Evolutionary conservation across 2,329 filamentous ascomycete genomes (phyloP).

Genomic region (Fusarium subglutinans): DNA sequence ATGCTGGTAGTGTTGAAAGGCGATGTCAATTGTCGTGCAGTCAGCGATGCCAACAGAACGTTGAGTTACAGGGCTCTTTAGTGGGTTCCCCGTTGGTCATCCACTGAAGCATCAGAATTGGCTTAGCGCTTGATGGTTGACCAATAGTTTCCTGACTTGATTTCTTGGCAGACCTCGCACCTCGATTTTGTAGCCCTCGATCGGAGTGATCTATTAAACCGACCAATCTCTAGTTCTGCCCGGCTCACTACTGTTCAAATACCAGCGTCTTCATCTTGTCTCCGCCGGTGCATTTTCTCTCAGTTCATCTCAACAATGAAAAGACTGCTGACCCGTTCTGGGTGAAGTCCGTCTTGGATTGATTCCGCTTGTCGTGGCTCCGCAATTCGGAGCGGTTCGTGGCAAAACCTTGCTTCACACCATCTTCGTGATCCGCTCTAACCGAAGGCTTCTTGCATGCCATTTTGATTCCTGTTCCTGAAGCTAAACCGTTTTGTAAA

Average conservation of each 20-base stretch:
- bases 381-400: not conserved
- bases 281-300: accelerated
- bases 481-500: not conserved
- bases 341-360: too few species aligned
- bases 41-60: not conserved
- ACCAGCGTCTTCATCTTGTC: accelerated
- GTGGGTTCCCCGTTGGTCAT: accelerated
- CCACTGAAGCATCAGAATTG: not conserved
- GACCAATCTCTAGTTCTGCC: not conserved
- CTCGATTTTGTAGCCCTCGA: not conserved
- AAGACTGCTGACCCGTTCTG: too few species aligned
- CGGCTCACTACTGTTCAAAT: accelerated
- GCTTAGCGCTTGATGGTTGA: not conserved
- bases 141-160: not conserved
- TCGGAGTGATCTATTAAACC: not conserved
- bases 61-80: not conserved
- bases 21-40: not conserved
- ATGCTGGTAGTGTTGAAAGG: not conserved
- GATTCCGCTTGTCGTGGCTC: not conserved
- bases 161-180: not conserved
- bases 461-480: not conserved
- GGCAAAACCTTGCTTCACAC: not conserved
- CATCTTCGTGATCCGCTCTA: not conserved
- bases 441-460: not conserved
- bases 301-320: accelerated